Evolutionary conservation across 108 stramenopile species (phyloP), one percentile per base, ranked within the genome.

Genomic region (Bacterosira constricta): DNA sequence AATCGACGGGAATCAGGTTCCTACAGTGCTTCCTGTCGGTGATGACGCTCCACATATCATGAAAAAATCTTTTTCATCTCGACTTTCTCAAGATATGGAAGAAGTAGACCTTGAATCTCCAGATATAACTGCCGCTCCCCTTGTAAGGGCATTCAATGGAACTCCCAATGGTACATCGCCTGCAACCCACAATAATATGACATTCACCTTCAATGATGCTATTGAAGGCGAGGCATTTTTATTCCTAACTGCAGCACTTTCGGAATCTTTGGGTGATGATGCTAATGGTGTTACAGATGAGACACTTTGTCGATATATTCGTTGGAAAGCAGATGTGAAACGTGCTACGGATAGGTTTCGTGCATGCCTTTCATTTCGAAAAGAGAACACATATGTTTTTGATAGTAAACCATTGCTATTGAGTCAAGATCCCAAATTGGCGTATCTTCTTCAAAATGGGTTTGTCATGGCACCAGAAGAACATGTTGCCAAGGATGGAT

Each of bases 291-390:
- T 71, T 1, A 18, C 61, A 37, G 61, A 71, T 63, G 60, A 38
- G 27, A 63, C 47, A 1, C 37, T 71, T 3, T 2, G 47, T 27
- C 59, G 49, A 26, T 71, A 63, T 31, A 37, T 71, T 44, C 61
- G 58, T 41, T 71, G 70, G 70, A 71, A 71, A 31, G 45, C 70
- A 17, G 61, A 63, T 31, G 61, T 71, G 11, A 37, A 62, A 27
- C 61, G 70, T 32, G 70, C 70, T 15, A 60, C 44, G 13, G 59
- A 63, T 21, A 26, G 70, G 38, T 71, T 56, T 41, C 60, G 59
- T 20, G 59, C 59, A 25, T 26, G 62, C 29, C 45, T 37, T 23
- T 51, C 45, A 27, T 71, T 50, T 29, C 45, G 47, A 11, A 54
- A 39, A 29, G 70, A 71, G 13, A 71, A 71, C 36, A 8, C 47